Evolutionary conservation across 2,329 filamentous ascomycete species (phyloP), one percentile per base, ranked within the genome.

Genomic region (Macrophomina tecta): DNA sequence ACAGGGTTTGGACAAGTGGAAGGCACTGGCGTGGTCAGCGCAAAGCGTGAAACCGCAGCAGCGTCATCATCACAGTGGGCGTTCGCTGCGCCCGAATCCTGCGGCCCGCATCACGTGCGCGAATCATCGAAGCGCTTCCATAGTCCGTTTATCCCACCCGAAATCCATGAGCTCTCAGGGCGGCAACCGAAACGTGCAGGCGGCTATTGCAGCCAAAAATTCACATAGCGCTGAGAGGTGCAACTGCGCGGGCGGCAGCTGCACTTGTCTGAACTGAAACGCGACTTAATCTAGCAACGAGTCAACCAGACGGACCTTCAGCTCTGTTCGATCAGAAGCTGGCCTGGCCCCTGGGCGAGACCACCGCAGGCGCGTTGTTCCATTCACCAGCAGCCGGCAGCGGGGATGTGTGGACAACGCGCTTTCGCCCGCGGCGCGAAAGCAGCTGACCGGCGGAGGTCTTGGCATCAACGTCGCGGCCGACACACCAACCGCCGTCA

Each of bases 21-120:
- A 51, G 60, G 60, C 38, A 63, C 42, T 16, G 60, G 36, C 45
- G 34, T 49, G 45, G 60, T 51, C 18, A 34, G 30, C 38, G 36
- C 36, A 38, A 38, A 38, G 30, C 36, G 60, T 63, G 60, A 63
- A 49, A 63, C 60, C 5, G 45, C 45, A 14, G 32, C 45, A 63
- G 60, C 60, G 60, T 63, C 60, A 63, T 63, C 55, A 46, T 60
- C 60, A 49, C 51, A 45, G 45, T 51, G 60, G 23, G 60, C 60
- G 60, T 63, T 63, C 28, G 55, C 55, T 46, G 53, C 52, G 52
- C 52, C 52, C 9, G n/a, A 55, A 9, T 32, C 52, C 12, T n/a
- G 34, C 53, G 30, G 36, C 42, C 42, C 7, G 40, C 23, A 60
- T 60, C 55, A 60, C 55, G 55, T 60, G 38, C 55, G 55, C 55